Conservation (phyloP, 2,329 filamentous ascomycete species). For the Cladosporium sp. region DNA sequence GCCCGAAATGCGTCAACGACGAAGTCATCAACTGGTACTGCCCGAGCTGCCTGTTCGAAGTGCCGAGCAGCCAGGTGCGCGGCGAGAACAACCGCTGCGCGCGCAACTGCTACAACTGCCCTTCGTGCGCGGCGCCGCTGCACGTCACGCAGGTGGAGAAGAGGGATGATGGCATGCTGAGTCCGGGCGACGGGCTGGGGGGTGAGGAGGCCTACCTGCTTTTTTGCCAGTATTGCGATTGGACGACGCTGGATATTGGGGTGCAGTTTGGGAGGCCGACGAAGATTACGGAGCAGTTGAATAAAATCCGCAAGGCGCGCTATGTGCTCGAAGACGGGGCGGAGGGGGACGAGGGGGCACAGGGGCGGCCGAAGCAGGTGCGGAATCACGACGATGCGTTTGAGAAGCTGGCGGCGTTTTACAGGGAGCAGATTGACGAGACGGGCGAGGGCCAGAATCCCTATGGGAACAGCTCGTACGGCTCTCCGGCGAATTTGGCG, state of each 20-base stretch:
- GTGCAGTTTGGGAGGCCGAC: conserved; percentile 84
- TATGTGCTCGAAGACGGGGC: conserved; percentile 34
- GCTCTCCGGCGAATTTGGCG: conserved; percentile 75
- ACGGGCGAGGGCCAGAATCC: conserved; percentile 49
- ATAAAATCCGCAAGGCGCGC: conserved; percentile 26
- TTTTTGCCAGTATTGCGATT: conserved; percentile 86
- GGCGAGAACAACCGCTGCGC: conserved; percentile 84
- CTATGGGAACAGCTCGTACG: conserved; percentile 54
- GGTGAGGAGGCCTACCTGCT: conserved; percentile 58
- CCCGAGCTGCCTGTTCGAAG: conserved; percentile 92
- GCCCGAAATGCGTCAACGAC: conserved; percentile 84
- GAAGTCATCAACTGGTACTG: conserved; percentile 96
- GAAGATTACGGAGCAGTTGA: conserved; percentile 70
- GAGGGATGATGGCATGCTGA: conserved; percentile 12
- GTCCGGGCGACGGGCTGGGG: conserved; percentile 12
- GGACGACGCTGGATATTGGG: conserved; percentile 84
- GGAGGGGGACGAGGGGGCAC: conserved; percentile 38
- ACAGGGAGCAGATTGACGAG: conserved; percentile 71
- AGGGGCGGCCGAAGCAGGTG: conserved; percentile 33
- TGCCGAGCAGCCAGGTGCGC: conserved; percentile 86
- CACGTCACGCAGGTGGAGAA: conserved; percentile 66
- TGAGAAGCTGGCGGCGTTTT: conserved; percentile 65
- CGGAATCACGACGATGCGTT: conserved; percentile 58
- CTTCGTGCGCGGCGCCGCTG: conserved; percentile 78
- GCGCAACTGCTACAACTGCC: conserved; percentile 93